Conservation (phyloP, 352 stramenopile genomes). For the Pythium guiyangense region DNA sequence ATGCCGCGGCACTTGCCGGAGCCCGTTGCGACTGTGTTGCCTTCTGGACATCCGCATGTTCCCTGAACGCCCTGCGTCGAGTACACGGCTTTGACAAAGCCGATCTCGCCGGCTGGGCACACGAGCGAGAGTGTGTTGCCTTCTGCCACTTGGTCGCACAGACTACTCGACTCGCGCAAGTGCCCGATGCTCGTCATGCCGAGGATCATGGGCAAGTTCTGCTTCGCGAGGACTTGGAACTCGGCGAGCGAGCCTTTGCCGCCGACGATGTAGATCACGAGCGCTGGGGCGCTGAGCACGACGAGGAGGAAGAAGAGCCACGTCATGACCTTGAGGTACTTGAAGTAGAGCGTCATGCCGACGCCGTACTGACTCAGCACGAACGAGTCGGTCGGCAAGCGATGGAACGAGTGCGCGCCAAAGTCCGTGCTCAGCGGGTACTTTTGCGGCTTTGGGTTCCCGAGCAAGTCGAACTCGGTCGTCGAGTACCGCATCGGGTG, state of each 20-base stretch:
- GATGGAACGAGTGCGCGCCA: conserved; percentile 74
- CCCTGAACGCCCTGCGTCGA: conserved; percentile 57
- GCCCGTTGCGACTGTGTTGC: conserved; percentile 54
- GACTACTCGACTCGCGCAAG: conserved; percentile 57
- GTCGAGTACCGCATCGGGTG: conserved; percentile 76
- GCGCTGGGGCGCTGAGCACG: conserved; percentile 47
- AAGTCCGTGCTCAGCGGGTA: conserved; percentile 69
- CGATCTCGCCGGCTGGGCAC: conserved; percentile 67
- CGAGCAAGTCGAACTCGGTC: conserved; percentile 43
- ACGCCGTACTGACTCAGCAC: conserved; percentile 77
- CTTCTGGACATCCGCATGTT: conserved; percentile 56
- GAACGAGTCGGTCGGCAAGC: conserved; percentile 63
- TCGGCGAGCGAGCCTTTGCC: conserved; percentile 52
- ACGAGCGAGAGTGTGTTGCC: conserved; percentile 49
- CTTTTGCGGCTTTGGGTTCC: conserved; percentile 44
- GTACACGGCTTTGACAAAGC: conserved; percentile 76
- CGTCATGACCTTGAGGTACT: conserved; percentile 83
- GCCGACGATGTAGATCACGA: conserved; percentile 64
- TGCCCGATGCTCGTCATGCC: conserved; percentile 79
- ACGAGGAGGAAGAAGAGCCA: conserved; percentile 82
- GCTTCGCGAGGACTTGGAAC: conserved; percentile 55
- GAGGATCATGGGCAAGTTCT: conserved; percentile 63
- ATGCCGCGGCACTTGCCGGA: conserved; percentile 51
- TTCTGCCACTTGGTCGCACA: conserved; percentile 57
- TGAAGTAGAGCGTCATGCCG: conserved; percentile 80